Evolutionary conservation across 176 grass and related monocot genomes (phyloP).

Genomic region (Oryza glumipatula): DNA sequence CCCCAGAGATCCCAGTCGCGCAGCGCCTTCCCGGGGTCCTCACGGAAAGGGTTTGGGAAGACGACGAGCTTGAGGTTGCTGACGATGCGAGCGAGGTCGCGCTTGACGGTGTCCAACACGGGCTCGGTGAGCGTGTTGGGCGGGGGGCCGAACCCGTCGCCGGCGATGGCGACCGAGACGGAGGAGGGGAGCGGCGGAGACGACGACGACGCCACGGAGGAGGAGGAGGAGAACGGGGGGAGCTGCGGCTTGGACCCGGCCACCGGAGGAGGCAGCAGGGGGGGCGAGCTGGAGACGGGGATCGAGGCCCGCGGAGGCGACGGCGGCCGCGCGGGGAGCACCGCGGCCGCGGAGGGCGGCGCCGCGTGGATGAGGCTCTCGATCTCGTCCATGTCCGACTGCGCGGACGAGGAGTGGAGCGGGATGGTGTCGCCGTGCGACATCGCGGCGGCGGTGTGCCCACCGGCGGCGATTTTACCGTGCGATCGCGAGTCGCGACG

Average conservation of each 20-base stretch:
- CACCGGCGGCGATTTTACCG: neutral
- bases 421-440: slow-evolving; percentile 65
- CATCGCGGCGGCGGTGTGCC: slow-evolving; percentile 40
- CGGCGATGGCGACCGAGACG: slow-evolving; percentile 39
- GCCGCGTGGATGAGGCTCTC: slow-evolving; percentile 64
- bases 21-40: slow-evolving; percentile 90
- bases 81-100: slow-evolving; percentile 82
- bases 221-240: neutral
- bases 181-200: slow-evolving; percentile 13
- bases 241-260: slow-evolving; percentile 35
- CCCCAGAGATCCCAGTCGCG: slow-evolving; percentile 98
- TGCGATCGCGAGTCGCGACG: neutral
- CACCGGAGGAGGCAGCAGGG: neutral
- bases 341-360: slow-evolving; percentile 35
- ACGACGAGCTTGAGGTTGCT: slow-evolving; percentile 93
- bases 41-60: slow-evolving; percentile 92
- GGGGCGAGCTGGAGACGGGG: slow-evolving; percentile 50
- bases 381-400: slow-evolving; percentile 98
- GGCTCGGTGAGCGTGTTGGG: slow-evolving; percentile 83
- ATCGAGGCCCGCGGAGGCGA: slow-evolving; percentile 74
- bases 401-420: slow-evolving; percentile 73
- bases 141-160: slow-evolving; percentile 57
- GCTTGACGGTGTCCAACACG: slow-evolving; percentile 88
- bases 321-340: slow-evolving; percentile 55
- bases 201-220: neutral